These are phyloP conservation scores for Cercis canadensis DNA, from an alignment of 306 rosid genomes.

Conservation along the genomic window DNA sequence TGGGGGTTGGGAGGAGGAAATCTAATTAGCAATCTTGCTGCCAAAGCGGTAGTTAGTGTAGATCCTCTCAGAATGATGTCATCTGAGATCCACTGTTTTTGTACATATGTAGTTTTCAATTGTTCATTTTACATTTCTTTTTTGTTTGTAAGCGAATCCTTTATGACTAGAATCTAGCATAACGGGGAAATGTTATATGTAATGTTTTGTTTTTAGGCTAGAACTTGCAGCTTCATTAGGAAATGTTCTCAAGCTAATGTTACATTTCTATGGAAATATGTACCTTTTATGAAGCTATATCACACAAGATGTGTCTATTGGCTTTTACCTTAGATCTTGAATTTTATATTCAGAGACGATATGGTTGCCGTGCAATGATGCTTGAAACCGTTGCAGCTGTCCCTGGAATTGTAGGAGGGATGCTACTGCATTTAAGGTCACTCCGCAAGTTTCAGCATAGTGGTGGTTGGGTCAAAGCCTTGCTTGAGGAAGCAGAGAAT, in stretches of 20 bases:
- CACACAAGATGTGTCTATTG: conserved; percentile 2
- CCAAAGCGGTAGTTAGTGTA: too few species aligned
- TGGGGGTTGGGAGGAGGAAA: too few species aligned
- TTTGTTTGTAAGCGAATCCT: too few species aligned
- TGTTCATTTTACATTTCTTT: too few species aligned
- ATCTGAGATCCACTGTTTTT: too few species aligned
- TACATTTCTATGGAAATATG: too few species aligned
- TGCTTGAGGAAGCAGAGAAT: conserved; percentile 59
- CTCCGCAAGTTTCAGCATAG: conserved; percentile 53
- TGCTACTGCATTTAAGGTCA: conserved; percentile 49
- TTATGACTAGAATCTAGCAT: too few species aligned
- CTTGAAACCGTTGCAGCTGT: conserved; percentile 58
- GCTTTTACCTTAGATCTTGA: conserved; percentile 7
- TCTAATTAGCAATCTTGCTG: too few species aligned
- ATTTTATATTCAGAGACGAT: conserved; percentile 39
- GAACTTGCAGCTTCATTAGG: conserved; percentile 7
- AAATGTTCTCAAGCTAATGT: conserved; percentile 3
- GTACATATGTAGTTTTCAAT: too few species aligned
- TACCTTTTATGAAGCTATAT: too few species aligned
- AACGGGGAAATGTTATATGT: neutral
- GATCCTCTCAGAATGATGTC: too few species aligned
- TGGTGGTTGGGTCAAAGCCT: conserved; percentile 57
- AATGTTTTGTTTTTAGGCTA: neutral
- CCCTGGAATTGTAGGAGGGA: conserved; percentile 59
- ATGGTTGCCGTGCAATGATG: conserved; percentile 60